Conservation (phyloP, 495 filamentous ascomycete species). For the Daldinia vernicosa region DNA sequence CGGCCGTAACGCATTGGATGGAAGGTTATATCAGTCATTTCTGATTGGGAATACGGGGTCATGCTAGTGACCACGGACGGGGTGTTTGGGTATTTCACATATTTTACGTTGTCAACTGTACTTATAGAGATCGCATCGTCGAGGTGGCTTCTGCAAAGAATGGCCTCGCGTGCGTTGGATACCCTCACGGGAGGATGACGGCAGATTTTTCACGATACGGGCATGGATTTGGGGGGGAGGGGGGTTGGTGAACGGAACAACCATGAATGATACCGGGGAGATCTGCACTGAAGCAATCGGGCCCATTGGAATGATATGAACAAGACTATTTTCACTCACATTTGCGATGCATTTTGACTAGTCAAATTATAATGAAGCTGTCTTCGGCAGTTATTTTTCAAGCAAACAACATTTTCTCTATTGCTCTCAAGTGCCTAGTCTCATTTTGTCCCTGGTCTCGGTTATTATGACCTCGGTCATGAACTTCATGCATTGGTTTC, state of each 20-base stretch:
- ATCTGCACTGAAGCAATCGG: slow-evolving; percentile 30
- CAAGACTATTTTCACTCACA: slow-evolving; percentile 37
- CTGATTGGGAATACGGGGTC: slow-evolving; percentile 20
- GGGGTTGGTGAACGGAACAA: slow-evolving; percentile 31
- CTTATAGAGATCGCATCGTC: slow-evolving; percentile 43
- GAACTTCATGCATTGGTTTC: slow-evolving; percentile 22
- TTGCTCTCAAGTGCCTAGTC: not conserved
- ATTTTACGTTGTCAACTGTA: slow-evolving; percentile 43
- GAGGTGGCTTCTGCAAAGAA: slow-evolving; percentile 29
- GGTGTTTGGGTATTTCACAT: slow-evolving; percentile 35
- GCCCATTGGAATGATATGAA: slow-evolving; percentile 37
- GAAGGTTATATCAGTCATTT: slow-evolving; percentile 22
- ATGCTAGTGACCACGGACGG: slow-evolving; percentile 10
- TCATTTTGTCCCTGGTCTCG: slow-evolving; percentile 8
- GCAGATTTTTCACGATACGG: slow-evolving; percentile 37
- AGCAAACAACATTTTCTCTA: slow-evolving; percentile 16
- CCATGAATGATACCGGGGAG: slow-evolving; percentile 40
- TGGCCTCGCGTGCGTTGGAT: slow-evolving; percentile 42
- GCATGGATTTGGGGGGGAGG: slow-evolving; percentile 25
- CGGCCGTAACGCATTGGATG: slow-evolving; percentile 18
- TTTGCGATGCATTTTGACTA: slow-evolving; percentile 18
- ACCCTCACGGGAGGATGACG: slow-evolving; percentile 45
- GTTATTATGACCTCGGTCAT: slow-evolving; percentile 8
- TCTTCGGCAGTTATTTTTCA: slow-evolving; percentile 24
- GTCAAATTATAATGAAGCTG: slow-evolving; percentile 35